Percentiles rank a stretch among this genome's conserved stretches.
Evolutionary conservation across 2,329 filamentous ascomycete species (phyloP).

Genomic region (Nemania serpens): DNA sequence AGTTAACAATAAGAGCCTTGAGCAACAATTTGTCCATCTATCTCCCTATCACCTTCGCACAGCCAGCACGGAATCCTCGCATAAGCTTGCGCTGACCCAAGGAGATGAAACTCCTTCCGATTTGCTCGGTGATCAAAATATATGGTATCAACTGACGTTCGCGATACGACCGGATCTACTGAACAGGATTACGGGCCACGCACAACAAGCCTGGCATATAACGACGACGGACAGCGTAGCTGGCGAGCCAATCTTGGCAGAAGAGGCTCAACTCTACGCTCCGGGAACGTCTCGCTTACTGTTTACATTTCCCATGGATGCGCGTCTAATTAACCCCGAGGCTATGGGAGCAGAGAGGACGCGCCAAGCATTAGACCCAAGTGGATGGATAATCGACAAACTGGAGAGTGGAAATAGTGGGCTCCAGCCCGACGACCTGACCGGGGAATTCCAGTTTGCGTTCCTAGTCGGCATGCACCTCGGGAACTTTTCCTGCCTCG

Average conservation of each 20-base stretch:
- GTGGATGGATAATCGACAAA: conserved; percentile 50
- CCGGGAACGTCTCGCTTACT: conserved; percentile 31
- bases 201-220: conserved; percentile 53
- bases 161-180: conserved; percentile 53
- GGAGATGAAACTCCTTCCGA: conserved; percentile 33
- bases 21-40: conserved; percentile 48
- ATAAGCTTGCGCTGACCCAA: conserved; percentile 17
- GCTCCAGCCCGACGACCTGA: conserved; percentile 48
- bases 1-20: conserved; percentile 49
- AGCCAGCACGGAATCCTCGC: conserved; percentile 23
- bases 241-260: conserved; percentile 47
- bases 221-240: conserved; percentile 58
- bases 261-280: conserved; percentile 48
- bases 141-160: conserved; percentile 59
- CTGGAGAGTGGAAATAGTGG: conserved; percentile 40
- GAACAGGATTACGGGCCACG: conserved; percentile 51
- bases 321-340: conserved; percentile 35
- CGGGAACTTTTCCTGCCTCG: conserved; percentile 62
- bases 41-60: conserved; percentile 50
- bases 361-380: conserved; percentile 46
- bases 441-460: conserved; percentile 65
- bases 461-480: conserved; percentile 63
- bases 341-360: conserved; percentile 39
- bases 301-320: conserved; percentile 41
- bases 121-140: conserved; percentile 39